These are phyloP conservation scores for Silene vulgaris DNA, from an alignment of 179 eudicot species.

Conservation along the genomic window DNA sequence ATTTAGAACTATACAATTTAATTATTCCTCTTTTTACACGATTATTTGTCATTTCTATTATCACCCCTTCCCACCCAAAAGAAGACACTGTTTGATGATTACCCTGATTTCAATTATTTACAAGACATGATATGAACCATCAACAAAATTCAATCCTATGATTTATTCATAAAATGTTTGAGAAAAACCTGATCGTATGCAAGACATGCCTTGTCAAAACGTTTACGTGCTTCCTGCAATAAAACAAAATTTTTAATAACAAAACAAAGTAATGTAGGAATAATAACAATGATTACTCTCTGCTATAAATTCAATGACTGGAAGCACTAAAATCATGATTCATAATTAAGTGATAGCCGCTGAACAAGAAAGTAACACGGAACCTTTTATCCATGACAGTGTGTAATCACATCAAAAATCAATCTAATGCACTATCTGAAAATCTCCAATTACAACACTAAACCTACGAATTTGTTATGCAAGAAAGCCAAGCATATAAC, in stretches of 20 bases:
- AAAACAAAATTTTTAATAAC: conserved; percentile 19
- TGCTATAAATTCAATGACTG: background rate
- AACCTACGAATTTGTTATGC: background rate
- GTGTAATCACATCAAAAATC: background rate
- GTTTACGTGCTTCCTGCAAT: conserved; percentile 92
- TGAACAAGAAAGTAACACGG: background rate
- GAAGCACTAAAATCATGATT: background rate
- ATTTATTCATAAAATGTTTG: conserved; percentile 6
- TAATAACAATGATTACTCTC: background rate
- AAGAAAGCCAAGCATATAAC: background rate
- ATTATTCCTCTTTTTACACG: background rate
- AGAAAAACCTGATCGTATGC: conserved; percentile 77
- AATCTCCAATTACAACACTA: background rate
- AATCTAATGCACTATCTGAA: background rate
- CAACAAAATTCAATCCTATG: background rate
- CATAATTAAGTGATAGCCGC: background rate
- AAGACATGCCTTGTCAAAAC: conserved; percentile 92
- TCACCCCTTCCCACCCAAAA: background rate
- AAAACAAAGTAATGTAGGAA: background rate
- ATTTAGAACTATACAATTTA: background rate
- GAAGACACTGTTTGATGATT: background rate
- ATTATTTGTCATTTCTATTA: background rate
- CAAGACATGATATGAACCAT: background rate
- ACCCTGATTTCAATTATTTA: background rate
- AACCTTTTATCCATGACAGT: background rate